Evolutionary conservation across 176 grass and related monocot species (phyloP).

Genomic region (Aegilops speltoides): DNA sequence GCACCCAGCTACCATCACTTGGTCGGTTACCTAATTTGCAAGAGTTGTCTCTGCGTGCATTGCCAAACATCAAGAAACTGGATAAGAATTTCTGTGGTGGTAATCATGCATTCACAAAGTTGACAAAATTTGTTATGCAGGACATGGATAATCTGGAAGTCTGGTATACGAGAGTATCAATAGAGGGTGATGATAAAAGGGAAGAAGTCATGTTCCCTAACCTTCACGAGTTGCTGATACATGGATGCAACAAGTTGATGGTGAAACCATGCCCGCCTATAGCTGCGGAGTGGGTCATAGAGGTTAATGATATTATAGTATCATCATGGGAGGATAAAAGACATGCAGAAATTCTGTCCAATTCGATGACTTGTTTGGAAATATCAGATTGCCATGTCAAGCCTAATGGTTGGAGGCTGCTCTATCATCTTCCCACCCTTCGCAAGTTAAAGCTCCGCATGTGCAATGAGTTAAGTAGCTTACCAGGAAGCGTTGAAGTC

Average conservation of each 20-base stretch:
- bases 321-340: background rate
- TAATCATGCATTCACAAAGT: conserved; percentile 11
- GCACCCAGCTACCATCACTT: conserved; percentile 15
- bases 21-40: conserved; percentile 17
- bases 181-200: background rate
- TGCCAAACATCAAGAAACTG: conserved; percentile 12
- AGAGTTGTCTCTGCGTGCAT: background rate
- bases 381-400: conserved; percentile 11
- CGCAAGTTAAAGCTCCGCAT: background rate
- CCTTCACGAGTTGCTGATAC: conserved; percentile 17
- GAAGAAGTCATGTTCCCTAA: conserved; percentile 4
- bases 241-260: conserved; percentile 14
- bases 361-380: conserved; percentile 1
- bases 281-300: background rate
- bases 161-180: background rate
- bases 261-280: background rate
- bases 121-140: conserved; percentile 11
- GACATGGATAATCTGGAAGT: conserved; percentile 16
- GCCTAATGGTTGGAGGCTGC: conserved; percentile 10
- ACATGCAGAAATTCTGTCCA: background rate
- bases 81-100: background rate
- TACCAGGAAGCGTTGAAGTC: conserved; percentile 9
- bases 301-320: background rate
- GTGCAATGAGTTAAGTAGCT: conserved; percentile 6
- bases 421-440: background rate